Percentiles rank a stretch among this genome's conserved stretches.
Conservation (phyloP, 352 stramenopile genomes). For the Phytophthora syringae region DNA sequence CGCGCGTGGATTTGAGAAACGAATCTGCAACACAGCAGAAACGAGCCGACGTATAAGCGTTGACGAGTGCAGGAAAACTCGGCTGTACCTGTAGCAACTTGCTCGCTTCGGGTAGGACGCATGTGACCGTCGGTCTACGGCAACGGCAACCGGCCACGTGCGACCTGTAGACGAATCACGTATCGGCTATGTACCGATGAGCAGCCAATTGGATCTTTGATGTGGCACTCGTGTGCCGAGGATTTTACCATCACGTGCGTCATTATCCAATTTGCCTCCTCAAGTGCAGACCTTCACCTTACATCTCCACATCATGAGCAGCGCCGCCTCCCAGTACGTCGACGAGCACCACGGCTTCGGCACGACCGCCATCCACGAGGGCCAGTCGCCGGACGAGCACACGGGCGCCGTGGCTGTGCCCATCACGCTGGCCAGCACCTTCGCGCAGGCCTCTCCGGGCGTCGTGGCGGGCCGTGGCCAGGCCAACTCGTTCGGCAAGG, state of each 20-base stretch:
- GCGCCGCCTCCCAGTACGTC: slow-evolving; percentile 57
- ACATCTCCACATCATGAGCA: slow-evolving; percentile 53
- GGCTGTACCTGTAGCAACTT: no score
- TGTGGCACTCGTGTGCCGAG: background rate
- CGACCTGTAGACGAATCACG: background rate
- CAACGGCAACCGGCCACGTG: no score
- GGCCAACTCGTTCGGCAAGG: slow-evolving; percentile 93
- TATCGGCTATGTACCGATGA: no score
- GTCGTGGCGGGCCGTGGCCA: slow-evolving; percentile 81
- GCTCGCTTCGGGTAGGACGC: no score
- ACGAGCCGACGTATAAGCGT: background rate
- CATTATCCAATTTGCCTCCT: slow-evolving; percentile 32
- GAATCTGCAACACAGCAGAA: slow-evolving; percentile 5
- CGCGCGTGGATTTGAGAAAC: slow-evolving; percentile 11
- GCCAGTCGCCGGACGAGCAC: slow-evolving; percentile 77
- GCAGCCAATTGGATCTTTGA: background rate
- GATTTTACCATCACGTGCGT: no score
- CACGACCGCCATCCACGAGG: slow-evolving; percentile 85
- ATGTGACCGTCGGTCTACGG: no score
- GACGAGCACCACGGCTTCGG: slow-evolving; percentile 87
- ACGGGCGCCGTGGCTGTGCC: slow-evolving; percentile 87
- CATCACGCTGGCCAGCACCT: slow-evolving; percentile 94
- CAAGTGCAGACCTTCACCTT: slow-evolving; percentile 5
- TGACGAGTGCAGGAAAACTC: no score
- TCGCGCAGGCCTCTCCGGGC: slow-evolving; percentile 78